These are phyloP conservation scores for Fusarium cyanostomum DNA, from an alignment of 2,329 filamentous ascomycete genomes.

Conservation along the genomic window DNA sequence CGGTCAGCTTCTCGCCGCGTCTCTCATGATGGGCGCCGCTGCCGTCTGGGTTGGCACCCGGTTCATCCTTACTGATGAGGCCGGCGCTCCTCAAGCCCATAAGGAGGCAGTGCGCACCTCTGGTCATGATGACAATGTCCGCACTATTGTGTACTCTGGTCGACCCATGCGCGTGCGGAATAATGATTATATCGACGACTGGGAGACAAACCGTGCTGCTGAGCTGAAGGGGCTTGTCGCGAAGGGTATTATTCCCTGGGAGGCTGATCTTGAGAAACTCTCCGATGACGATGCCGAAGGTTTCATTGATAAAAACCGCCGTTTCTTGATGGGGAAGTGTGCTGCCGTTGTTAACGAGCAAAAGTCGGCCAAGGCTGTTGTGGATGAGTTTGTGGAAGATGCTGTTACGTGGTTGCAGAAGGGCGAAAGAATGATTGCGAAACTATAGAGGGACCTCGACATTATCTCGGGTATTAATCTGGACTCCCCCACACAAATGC, in stretches of 20 bases:
- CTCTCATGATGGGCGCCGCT: slow-evolving; percentile 89
- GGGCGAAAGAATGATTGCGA: slow-evolving; percentile 73
- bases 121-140: slow-evolving; percentile 92
- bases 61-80: slow-evolving; percentile 93
- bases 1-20: slow-evolving; percentile 86
- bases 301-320: slow-evolving; percentile 87
- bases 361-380: slow-evolving; percentile 88
- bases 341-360: slow-evolving; percentile 92
- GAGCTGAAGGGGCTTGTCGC: slow-evolving; percentile 93
- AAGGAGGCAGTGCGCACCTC: slow-evolving; percentile 94
- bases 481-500: no score
- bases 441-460: slow-evolving; percentile 62
- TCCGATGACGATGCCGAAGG: slow-evolving; percentile 79
- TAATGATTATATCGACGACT: slow-evolving; percentile 93
- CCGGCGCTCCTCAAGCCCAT: slow-evolving; percentile 90
- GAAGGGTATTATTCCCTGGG: slow-evolving; percentile 91
- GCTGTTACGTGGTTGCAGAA: slow-evolving; percentile 75
- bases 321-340: slow-evolving; percentile 95
- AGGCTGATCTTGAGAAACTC: slow-evolving; percentile 90
- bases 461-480: no score
- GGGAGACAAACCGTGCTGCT: slow-evolving; percentile 87
- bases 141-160: slow-evolving; percentile 98
- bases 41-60: slow-evolving; percentile 97
- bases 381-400: slow-evolving; percentile 91
- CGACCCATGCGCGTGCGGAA: slow-evolving; percentile 91